Percentiles rank a stretch among this genome's conserved stretches.
These are phyloP conservation scores for Aspergillus clavatus DNA, from an alignment of 2,329 filamentous ascomycete species.

Conservation along the genomic window DNA sequence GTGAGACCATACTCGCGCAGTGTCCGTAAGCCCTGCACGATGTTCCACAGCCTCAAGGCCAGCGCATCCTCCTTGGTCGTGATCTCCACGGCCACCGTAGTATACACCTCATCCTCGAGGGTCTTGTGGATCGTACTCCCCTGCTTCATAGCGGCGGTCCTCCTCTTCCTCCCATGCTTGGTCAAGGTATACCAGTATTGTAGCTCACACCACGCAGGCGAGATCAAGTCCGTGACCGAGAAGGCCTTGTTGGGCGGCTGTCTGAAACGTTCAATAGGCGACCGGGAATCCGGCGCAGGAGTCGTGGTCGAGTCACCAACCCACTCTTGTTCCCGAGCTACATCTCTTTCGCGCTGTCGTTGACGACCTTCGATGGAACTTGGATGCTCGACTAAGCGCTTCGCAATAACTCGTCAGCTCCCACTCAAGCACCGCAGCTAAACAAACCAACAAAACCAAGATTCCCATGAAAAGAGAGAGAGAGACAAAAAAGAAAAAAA, in stretches of 20 bases:
- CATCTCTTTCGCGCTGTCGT: slow-evolving; percentile 28
- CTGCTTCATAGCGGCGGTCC: slow-evolving; percentile 76
- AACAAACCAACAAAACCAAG: slow-evolving; percentile 40
- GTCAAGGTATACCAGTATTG: slow-evolving; percentile 87
- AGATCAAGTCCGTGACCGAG: slow-evolving; percentile 81
- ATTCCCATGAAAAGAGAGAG: too few relatives aligned
- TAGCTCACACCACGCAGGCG: slow-evolving; percentile 91
- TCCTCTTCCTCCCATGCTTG: slow-evolving; percentile 67
- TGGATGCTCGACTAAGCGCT: slow-evolving; percentile 58
- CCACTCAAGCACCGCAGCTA: background rate
- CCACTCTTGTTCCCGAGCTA: slow-evolving; percentile 24
- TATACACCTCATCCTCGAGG: slow-evolving; percentile 81
- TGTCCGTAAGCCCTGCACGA: slow-evolving; percentile 76
- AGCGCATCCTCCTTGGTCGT: slow-evolving; percentile 74
- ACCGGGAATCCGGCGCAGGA: slow-evolving; percentile 42
- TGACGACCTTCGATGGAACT: slow-evolving; percentile 34
- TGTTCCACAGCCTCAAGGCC: slow-evolving; percentile 82
- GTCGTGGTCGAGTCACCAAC: slow-evolving; percentile 13
- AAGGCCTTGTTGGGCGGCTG: slow-evolving; percentile 71
- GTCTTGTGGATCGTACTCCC: slow-evolving; percentile 75
- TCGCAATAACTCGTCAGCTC: slow-evolving; percentile 53
- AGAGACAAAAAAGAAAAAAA: slow-evolving; percentile 1
- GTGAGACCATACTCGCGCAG: slow-evolving; percentile 67
- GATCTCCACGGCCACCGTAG: slow-evolving; percentile 66
- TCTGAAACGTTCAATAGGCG: slow-evolving; percentile 74